Evolutionary conservation across 2,329 filamentous ascomycete genomes (phyloP), one percentile per base, ranked within the genome.

Genomic region (Daldinia sp.): DNA sequence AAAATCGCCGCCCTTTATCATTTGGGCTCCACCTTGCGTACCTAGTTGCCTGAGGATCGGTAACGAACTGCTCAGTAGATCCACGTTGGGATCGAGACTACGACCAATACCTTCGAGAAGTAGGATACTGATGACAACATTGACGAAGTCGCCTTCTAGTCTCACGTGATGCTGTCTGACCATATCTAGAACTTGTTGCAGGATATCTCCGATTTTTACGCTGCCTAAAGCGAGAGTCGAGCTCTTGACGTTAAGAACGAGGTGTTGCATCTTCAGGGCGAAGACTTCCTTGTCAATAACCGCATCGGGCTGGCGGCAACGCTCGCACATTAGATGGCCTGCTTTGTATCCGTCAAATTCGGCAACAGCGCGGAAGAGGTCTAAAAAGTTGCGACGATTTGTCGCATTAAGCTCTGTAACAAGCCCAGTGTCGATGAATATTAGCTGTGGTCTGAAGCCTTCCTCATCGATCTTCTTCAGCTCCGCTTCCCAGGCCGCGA

Each of bases 331-430:
- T 37, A 99, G 83, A 66, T 96, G 88, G 0, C 95, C 95, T 3
- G 94, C 94, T 74, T 92, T 94, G 80, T 97, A 97, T 8, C 95
- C 95, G 74, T 99, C 93, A 70, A 99, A 99, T 72, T 97, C 94
- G 13, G 95, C 95, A 19, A 99, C 88, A 11, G 95, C 92, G 61
- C 93, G 93, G 87, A 99, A 99, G 2, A 99, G 87, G 71, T 96
- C 95, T 3, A 99, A 82, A 76, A 99, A 99, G 77, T 99, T 99
- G 21, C 80, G 82, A 32, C 95, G 88, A 74, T 99, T 99, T 3
- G 83, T 87, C 5, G 86, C 87, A 74, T 97, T 98, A 19, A 99
- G 85, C 76, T 98, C 92, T 0, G 95, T 99, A 1, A 98, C 94
- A 0, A 99, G 84, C 1, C 95, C 95, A 0, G 95, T 96, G 75